Percentiles rank a stretch among this genome's conserved stretches.
These are phyloP conservation scores for Vachellia pachyceras DNA, from an alignment of 306 rosid species.

Conservation along the genomic window DNA sequence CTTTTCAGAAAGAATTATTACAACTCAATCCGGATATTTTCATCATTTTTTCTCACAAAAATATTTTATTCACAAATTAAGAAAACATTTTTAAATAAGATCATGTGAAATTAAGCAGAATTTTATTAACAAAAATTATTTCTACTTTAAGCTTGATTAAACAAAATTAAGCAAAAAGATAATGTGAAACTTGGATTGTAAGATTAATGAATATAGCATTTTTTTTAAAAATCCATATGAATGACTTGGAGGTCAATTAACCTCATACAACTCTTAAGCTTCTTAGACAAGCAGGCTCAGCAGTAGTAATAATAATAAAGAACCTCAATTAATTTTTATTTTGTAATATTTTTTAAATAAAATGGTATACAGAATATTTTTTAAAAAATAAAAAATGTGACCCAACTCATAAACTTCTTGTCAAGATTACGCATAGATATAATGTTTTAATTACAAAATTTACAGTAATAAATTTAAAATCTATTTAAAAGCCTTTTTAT, in stretches of 20 bases:
- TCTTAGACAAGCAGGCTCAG: not conserved
- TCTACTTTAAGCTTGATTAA: not conserved
- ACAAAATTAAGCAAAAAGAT: not conserved
- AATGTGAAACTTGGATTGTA: slow-evolving; percentile 4
- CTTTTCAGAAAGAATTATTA: not conserved
- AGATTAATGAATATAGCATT: not conserved
- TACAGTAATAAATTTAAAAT: not conserved
- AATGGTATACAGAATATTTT: not conserved
- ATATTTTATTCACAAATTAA: too few relatives aligned
- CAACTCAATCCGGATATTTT: not conserved
- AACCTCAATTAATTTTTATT: not conserved
- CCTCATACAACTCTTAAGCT: not conserved
- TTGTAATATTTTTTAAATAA: not conserved
- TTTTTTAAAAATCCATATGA: not conserved
- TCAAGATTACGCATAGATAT: not conserved
- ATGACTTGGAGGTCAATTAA: slow-evolving; percentile 20
- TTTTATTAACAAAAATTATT: too few relatives aligned
- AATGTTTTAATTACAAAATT: not conserved
- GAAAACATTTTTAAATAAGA: not conserved
- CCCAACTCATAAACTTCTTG: not conserved
- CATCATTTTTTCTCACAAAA: not conserved
- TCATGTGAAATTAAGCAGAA: too few relatives aligned
- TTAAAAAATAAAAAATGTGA: not conserved
- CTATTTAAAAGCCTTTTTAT: not conserved
- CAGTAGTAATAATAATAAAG: not conserved